Evolutionary conservation across 2,329 filamentous ascomycete genomes (phyloP).

Genomic region (Talaromyces sp.): DNA sequence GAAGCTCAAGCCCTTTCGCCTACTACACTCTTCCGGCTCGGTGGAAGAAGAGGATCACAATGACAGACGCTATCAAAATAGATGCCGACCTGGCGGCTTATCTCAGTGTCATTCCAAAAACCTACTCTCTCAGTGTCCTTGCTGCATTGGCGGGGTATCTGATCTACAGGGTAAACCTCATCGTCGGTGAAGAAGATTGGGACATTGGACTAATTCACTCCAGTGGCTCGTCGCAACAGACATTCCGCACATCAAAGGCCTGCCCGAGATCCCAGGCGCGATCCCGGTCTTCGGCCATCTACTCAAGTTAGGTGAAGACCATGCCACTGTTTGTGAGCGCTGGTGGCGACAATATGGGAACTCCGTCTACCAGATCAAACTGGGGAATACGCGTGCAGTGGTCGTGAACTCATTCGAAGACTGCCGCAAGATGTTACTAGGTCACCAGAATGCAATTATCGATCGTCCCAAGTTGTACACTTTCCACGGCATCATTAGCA

Average conservation of each 20-base stretch:
- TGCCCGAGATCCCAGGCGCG: constrained; percentile 55
- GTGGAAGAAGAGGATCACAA: background rate
- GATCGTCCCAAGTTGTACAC: constrained; percentile 71
- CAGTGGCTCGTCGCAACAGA: constrained; percentile 40
- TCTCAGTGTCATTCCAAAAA: background rate
- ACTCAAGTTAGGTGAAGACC: constrained; percentile 52
- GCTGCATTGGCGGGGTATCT: background rate
- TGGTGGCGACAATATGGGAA: constrained; percentile 51
- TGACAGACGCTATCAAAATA: background rate
- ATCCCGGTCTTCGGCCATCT: constrained; percentile 58
- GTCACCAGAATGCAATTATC: constrained; percentile 68
- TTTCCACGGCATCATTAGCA: constrained; percentile 69
- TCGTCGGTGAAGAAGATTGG: background rate
- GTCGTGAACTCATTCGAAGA: constrained; percentile 71
- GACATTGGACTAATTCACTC: background rate
- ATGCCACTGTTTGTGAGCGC: constrained; percentile 50
- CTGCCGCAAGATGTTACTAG: constrained; percentile 64
- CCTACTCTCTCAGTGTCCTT: background rate
- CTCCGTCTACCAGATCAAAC: constrained; percentile 54
- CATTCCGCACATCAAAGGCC: constrained; percentile 52
- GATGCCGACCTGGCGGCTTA: constrained; percentile 5
- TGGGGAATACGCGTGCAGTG: constrained; percentile 53
- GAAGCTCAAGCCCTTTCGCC: background rate
- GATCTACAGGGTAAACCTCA: constrained; percentile 1
- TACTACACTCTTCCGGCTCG: background rate